Evolutionary conservation across 257 asterid species (phyloP), one percentile per base, ranked within the genome.

Genomic region (Orobanche coerulescens): DNA sequence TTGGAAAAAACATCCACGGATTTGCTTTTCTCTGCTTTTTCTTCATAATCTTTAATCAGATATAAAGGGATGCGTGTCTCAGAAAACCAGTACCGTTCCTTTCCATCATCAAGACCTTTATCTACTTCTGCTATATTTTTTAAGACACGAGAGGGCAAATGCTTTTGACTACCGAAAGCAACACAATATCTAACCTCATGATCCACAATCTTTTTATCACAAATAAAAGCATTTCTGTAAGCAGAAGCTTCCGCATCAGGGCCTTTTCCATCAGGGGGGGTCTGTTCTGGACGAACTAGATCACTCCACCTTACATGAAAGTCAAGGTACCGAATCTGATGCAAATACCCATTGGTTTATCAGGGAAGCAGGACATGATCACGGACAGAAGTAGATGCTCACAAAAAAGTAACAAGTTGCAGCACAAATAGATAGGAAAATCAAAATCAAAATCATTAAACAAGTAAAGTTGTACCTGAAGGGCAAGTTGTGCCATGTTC

Each of bases 131-230:
- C 16, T 28, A 84, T 40, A 71, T 72, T 76, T 82, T 86, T 86
- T 93, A 79, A 76, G 34, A 90, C 83, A 40, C 92, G 94, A 5
- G 94, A 84, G 15, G 97, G 85, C 52, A 90, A 86, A 78, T 86
- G 94, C 55, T 86, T 90, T 79, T 85, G 94, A 76, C 71, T 78
- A 58, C 83, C 83, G 66, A 90, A 86, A 40, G 79, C 84, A 73
- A 86, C 79, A 49, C 83, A 71, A 66, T 90, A 90, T 72, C 90
- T 78, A 20, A 66, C 67, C 71, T 82, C 89, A 28, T 60, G 67
- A 31, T 68, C 93, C 69, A 72, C 50, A 42, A 68, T 59, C 73
- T 81, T 81, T 75, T 79, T 81, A 55, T 73, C 88, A 42, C 82
- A 70, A 56, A 86, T 65, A 20, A 33, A 75, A 71, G 95, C 95